Conservation (phyloP, 257 asterid species). For the Nicotiana benthamiana region DNA sequence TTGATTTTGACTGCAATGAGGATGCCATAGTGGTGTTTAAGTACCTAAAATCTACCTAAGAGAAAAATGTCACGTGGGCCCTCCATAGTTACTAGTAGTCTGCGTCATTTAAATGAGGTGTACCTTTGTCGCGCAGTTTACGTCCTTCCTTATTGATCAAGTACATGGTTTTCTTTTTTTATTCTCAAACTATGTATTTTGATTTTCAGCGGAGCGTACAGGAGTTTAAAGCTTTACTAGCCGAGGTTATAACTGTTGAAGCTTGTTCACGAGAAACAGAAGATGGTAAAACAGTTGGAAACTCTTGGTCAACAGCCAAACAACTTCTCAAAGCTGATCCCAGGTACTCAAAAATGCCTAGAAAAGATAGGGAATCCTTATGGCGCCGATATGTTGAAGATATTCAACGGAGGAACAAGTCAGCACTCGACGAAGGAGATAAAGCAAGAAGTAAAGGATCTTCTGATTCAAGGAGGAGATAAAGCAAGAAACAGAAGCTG, state of each 20-base stretch:
- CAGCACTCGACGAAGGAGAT: slow-evolving; percentile 34
- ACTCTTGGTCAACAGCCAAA: slow-evolving; percentile 93
- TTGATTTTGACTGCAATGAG: not conserved
- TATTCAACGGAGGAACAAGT: slow-evolving; percentile 54
- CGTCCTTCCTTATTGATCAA: not conserved
- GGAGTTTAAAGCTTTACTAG: slow-evolving; percentile 57
- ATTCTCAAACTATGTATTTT: not conserved
- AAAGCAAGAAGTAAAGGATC: slow-evolving; percentile 39
- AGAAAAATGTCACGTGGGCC: not conserved
- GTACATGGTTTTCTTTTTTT: not conserved
- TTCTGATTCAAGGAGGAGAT: slow-evolving; percentile 23
- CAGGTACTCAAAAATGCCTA: slow-evolving; percentile 67
- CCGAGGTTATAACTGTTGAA: slow-evolving; percentile 52
- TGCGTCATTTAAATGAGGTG: not conserved
- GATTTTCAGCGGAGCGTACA: slow-evolving; percentile 47
- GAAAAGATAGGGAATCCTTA: slow-evolving; percentile 79
- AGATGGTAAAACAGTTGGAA: slow-evolving; percentile 64
- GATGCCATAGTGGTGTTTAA: not conserved
- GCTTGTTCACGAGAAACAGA: slow-evolving; percentile 57
- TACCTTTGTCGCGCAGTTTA: not conserved
- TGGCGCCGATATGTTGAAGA: slow-evolving; percentile 87
- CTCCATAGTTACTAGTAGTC: not conserved
- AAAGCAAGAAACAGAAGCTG: not conserved
- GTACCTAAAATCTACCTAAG: not conserved
- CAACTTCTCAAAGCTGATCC: slow-evolving; percentile 60